Evolutionary conservation across 352 stramenopile genomes (phyloP).

Genomic region (Phytopythium sindhum): DNA sequence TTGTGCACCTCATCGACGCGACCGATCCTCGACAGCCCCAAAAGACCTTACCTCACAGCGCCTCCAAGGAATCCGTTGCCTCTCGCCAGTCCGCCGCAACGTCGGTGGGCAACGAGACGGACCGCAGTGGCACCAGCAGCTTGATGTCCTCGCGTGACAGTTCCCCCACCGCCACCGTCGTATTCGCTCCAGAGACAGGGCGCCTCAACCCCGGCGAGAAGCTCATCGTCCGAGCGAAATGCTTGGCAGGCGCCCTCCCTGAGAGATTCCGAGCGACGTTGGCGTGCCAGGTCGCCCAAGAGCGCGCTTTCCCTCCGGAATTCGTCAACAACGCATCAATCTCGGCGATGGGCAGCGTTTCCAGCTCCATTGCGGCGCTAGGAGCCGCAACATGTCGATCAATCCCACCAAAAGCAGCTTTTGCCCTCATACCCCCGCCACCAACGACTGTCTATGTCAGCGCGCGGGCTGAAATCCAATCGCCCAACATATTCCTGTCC

Average conservation of each 20-base stretch:
- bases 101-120: slow-evolving; percentile 34
- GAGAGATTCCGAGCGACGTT: slow-evolving; percentile 61
- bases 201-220: slow-evolving; percentile 36
- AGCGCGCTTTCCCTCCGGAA: slow-evolving; percentile 19
- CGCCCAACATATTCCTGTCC: slow-evolving; percentile 67
- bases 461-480: slow-evolving; percentile 73
- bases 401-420: neutral
- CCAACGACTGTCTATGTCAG: slow-evolving; percentile 24
- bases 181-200: slow-evolving; percentile 47
- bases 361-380: neutral
- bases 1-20: slow-evolving; percentile 38
- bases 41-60: slow-evolving; percentile 19
- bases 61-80: slow-evolving; percentile 52
- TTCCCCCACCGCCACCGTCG: slow-evolving; percentile 37
- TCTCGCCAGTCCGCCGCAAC: slow-evolving; percentile 34
- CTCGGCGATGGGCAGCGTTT: neutral
- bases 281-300: slow-evolving; percentile 30
- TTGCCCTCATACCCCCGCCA: neutral
- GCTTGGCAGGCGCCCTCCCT: slow-evolving; percentile 46
- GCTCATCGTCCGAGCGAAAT: slow-evolving; percentile 36
- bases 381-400: neutral
- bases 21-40: neutral
- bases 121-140: slow-evolving; percentile 28
- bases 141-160: slow-evolving; percentile 43
- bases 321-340: neutral